These are phyloP conservation scores for Collybia nuda DNA, from an alignment of 768 basidiomycete species.

Conservation along the genomic window DNA sequence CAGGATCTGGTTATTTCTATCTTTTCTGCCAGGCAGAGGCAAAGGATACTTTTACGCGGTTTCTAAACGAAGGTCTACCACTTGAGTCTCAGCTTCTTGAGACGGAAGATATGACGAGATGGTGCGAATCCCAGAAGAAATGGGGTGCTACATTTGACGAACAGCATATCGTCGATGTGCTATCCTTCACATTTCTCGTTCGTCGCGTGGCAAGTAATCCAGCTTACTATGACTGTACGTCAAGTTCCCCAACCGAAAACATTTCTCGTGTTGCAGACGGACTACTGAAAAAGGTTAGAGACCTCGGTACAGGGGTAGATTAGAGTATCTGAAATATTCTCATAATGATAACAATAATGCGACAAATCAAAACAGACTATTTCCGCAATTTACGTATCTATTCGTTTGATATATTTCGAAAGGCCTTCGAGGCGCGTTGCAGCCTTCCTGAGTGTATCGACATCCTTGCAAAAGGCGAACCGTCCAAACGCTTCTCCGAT, in stretches of 20 bases:
- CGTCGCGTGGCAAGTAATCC: constrained; percentile 77
- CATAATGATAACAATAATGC: no score
- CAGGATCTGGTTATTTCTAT: constrained; percentile 65
- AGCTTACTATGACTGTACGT: constrained; percentile 70
- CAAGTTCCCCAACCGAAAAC: constrained; percentile 45
- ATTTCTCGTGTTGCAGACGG: constrained; percentile 73
- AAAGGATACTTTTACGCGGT: constrained; percentile 76
- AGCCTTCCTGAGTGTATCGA: constrained; percentile 80
- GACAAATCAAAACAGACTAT: no score
- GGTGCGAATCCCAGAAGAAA: constrained; percentile 42
- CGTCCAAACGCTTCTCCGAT: constrained; percentile 88
- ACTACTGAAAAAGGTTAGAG: constrained; percentile 21
- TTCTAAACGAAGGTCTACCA: constrained; percentile 86
- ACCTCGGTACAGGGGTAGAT: no score
- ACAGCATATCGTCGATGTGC: constrained; percentile 71
- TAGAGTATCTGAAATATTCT: no score
- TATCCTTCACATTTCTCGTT: constrained; percentile 82
- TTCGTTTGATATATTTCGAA: constrained; percentile 47
- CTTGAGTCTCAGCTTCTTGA: constrained; percentile 79
- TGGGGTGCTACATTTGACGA: constrained; percentile 43
- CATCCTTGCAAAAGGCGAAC: constrained; percentile 96
- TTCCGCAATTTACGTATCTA: background rate
- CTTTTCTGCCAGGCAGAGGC: constrained; percentile 90
- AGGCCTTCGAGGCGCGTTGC: constrained; percentile 78
- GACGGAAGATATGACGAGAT: constrained; percentile 42